Evolutionary conservation across 805 yeast species (phyloP).

Genomic region (Metschnikowia proteae): DNA sequence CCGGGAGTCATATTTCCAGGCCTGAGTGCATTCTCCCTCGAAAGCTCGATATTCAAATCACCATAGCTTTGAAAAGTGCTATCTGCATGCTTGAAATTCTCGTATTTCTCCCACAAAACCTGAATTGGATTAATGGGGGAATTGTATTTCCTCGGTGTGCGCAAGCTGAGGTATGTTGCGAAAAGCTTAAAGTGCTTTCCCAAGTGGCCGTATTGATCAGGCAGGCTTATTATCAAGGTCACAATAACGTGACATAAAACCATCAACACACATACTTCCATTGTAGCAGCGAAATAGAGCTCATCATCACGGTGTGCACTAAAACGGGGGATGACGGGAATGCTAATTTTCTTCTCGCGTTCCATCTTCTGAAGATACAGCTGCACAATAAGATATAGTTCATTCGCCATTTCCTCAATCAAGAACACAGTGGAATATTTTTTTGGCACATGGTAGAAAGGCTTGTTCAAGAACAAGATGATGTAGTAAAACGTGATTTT

Average conservation of each 20-base stretch:
- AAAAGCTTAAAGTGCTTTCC: constrained; percentile 16
- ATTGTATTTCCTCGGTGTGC: constrained; percentile 18
- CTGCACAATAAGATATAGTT: constrained; percentile 12
- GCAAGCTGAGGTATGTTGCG: constrained; percentile 11
- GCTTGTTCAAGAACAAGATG: constrained; percentile 17
- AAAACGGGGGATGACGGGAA: neutral
- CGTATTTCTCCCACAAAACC: constrained; percentile 9
- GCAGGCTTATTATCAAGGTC: constrained; percentile 15
- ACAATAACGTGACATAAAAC: constrained; percentile 14
- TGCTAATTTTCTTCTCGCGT: constrained; percentile 1
- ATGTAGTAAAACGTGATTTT: constrained; percentile 16
- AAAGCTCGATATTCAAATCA: neutral
- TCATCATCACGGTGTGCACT: constrained; percentile 3
- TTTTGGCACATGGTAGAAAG: constrained; percentile 18
- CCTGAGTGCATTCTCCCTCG: neutral
- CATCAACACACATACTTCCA: constrained; percentile 17
- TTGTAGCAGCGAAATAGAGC: constrained; percentile 12
- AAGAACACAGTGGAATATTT: constrained; percentile 16
- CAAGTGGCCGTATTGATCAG: constrained; percentile 17
- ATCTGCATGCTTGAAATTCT: constrained; percentile 7
- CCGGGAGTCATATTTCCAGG: neutral
- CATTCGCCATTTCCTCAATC: constrained; percentile 19
- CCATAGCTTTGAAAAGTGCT: constrained; percentile 2
- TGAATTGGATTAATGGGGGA: constrained; percentile 14
- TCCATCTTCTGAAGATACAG: constrained; percentile 12